Evolutionary conservation across 495 filamentous ascomycete species (phyloP).

Genomic region (Aspergillus coremiiformis): DNA sequence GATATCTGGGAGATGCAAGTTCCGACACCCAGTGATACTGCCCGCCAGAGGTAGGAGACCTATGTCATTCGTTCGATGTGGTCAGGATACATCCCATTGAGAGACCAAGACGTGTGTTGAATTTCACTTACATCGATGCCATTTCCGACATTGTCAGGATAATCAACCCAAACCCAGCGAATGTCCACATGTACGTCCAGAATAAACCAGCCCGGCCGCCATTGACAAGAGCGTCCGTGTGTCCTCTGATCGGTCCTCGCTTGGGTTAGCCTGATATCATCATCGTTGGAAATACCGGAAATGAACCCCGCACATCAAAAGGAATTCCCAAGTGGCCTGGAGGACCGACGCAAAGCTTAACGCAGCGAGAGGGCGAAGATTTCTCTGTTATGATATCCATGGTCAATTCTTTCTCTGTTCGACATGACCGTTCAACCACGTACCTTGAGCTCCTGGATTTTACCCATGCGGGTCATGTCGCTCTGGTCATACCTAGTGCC

Average conservation of each 20-base stretch:
- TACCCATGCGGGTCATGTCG: slow-evolving; percentile 37
- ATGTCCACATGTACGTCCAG: slow-evolving; percentile 14
- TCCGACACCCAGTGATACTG: slow-evolving; percentile 31
- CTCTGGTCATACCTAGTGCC: slow-evolving; percentile 19
- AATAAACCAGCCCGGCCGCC: slow-evolving; percentile 14
- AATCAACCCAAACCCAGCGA: slow-evolving; percentile 15
- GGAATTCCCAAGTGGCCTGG: slow-evolving; percentile 44
- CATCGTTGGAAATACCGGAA: background rate
- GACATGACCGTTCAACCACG: background rate
- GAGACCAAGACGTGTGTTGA: background rate
- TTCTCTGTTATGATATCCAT: slow-evolving; percentile 21
- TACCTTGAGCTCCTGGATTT: slow-evolving; percentile 35
- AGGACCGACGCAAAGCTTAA: slow-evolving; percentile 41
- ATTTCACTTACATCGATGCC: slow-evolving; percentile 23
- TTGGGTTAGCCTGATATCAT: background rate
- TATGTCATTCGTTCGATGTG: background rate
- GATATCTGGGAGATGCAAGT: slow-evolving; percentile 25
- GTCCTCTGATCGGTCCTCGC: background rate
- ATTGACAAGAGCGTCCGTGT: slow-evolving; percentile 11
- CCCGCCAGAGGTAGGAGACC: slow-evolving; percentile 34
- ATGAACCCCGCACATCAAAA: slow-evolving; percentile 18
- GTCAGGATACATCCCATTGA: background rate
- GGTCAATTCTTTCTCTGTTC: background rate
- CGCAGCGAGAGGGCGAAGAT: slow-evolving; percentile 41
- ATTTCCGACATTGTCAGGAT: slow-evolving; percentile 24